phyloP scores from a whole-genome alignment of 306 rosid species.

The Pyrus betulifolia region DNA sequence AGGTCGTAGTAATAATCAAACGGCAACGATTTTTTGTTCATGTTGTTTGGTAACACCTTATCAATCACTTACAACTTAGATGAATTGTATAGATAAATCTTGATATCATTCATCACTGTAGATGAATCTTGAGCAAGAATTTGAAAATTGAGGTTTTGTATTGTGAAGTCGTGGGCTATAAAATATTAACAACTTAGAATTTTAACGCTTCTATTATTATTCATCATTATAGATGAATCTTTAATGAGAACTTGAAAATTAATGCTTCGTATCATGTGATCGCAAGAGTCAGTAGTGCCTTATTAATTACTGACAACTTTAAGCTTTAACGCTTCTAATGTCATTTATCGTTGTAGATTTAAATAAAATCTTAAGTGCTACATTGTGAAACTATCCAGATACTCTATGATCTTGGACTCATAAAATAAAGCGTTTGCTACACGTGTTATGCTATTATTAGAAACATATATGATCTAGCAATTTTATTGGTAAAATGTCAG shows the following conservation, averaged over 20 bases:
- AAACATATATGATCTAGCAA: not conserved
- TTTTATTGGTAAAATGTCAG: not conserved
- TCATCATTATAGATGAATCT: not conserved
- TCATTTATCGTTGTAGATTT: not conserved
- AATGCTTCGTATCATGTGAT: not conserved
- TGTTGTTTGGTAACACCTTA: not conserved
- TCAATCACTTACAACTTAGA: not conserved
- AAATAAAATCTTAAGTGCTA: not conserved
- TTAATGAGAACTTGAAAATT: not conserved
- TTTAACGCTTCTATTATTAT: not conserved
- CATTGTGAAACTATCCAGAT: not conserved
- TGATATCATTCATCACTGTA: not conserved
- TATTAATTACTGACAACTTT: not conserved
- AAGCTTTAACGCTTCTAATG: not conserved
- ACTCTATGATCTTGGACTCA: not conserved
- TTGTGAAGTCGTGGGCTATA: too few species aligned
- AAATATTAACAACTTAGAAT: not conserved
- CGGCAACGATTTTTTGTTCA: too few species aligned
- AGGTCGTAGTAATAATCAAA: too few species aligned
- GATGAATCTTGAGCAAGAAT: too few species aligned
- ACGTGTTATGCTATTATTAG: not conserved
- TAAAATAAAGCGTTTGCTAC: not conserved
- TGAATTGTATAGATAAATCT: too few species aligned
- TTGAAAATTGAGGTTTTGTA: too few species aligned
- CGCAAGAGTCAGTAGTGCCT: not conserved